phyloP scores from a whole-genome alignment of 768 basidiomycete species.

The Tulasnella sp. region DNA sequence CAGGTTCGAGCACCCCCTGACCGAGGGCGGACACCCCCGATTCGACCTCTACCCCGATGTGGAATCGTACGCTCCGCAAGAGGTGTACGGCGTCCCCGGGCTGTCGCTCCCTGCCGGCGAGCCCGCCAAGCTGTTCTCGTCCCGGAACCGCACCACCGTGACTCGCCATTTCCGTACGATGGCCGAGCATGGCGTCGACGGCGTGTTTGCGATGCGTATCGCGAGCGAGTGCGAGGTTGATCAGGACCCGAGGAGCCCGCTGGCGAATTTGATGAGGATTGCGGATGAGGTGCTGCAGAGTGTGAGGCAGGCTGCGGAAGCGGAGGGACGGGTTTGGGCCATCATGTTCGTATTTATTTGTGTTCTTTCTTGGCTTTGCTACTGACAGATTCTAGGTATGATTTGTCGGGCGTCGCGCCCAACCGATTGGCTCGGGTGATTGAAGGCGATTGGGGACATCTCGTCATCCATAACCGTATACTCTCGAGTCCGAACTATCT shows the following conservation, averaged over 20 bases:
- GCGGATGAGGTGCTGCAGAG: conserved; percentile 63
- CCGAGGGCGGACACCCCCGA: conserved; percentile 56
- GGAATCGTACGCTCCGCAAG: conserved; percentile 53
- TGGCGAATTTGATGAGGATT: conserved; percentile 45
- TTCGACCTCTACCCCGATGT: conserved; percentile 73
- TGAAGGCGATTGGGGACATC: conserved; percentile 62
- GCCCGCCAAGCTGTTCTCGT: conserved; percentile 63
- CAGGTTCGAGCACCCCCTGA: conserved; percentile 18
- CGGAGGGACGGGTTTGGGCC: conserved; percentile 67
- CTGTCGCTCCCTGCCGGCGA: conserved; percentile 44
- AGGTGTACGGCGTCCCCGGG: conserved; percentile 58
- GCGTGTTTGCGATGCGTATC: conserved; percentile 72
- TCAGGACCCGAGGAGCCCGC: conserved; percentile 28
- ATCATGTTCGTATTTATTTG: conserved; percentile 48
- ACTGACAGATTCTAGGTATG: conserved; percentile 44
- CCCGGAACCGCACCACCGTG: conserved; percentile 61
- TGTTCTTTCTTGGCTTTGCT: background rate
- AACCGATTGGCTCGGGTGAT: conserved; percentile 55
- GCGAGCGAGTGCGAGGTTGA: conserved; percentile 50
- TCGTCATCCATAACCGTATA: conserved; percentile 46
- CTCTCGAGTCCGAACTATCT: conserved; percentile 65
- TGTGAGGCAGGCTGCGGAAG: conserved; percentile 66
- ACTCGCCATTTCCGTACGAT: conserved; percentile 68
- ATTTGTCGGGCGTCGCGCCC: conserved; percentile 63
- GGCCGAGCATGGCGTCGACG: conserved; percentile 69